Evolutionary conservation across 768 basidiomycete species (phyloP).

Genomic region (Leccinum variicolor): DNA sequence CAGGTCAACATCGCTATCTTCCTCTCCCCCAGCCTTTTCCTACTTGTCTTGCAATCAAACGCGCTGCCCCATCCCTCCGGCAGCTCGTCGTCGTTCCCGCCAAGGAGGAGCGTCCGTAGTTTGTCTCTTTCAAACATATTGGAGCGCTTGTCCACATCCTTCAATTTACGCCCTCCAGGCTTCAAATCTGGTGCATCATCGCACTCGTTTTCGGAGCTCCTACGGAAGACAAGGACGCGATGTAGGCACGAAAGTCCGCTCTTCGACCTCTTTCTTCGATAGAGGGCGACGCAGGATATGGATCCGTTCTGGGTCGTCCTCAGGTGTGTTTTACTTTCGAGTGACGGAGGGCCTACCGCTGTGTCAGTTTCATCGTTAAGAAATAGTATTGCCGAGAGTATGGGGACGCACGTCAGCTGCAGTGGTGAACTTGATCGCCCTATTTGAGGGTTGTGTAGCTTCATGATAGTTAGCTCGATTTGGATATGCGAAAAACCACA

Average conservation of each 20-base stretch:
- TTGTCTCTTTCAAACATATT: conserved; percentile 56
- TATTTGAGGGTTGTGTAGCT: conserved; percentile 65
- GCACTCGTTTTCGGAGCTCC: conserved; percentile 36
- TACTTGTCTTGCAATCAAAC: conserved; percentile 21
- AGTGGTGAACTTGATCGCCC: conserved; percentile 85
- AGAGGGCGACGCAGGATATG: conserved; percentile 76
- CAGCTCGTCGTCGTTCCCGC: conserved; percentile 58
- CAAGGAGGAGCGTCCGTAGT: conserved; percentile 73
- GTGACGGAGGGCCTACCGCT: conserved; percentile 81
- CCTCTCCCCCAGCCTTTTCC: conserved; percentile 20
- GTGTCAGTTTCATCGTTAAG: not conserved
- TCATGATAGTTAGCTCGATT: conserved; percentile 34
- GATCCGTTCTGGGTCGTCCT: conserved; percentile 87
- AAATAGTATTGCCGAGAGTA: not conserved
- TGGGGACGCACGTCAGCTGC: conserved; percentile 67
- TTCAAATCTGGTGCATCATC: not conserved
- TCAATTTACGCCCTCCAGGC: conserved; percentile 8
- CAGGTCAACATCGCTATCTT: conserved; percentile 66
- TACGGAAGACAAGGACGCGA: conserved; percentile 66
- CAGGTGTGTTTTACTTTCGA: conserved; percentile 97
- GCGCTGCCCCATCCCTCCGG: conserved; percentile 82
- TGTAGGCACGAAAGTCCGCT: conserved; percentile 81
- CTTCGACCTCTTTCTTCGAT: conserved; percentile 83
- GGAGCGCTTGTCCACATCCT: conserved; percentile 18
- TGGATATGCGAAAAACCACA: not conserved